These are phyloP conservation scores for Tylopilus subfusipes DNA, from an alignment of 768 basidiomycete genomes.

Conservation along the genomic window DNA sequence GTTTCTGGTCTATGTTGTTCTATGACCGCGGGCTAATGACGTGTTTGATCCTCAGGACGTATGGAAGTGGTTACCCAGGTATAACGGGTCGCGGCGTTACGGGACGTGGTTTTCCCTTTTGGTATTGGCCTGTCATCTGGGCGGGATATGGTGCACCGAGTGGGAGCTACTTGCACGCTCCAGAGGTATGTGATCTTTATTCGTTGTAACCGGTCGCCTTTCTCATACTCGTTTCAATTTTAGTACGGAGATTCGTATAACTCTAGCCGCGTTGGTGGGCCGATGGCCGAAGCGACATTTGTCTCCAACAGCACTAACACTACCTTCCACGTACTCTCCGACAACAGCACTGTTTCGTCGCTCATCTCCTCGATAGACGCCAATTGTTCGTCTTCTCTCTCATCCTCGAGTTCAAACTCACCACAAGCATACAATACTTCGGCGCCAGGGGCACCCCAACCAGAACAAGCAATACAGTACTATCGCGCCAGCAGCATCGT, in stretches of 20 bases:
- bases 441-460: constrained; percentile 30
- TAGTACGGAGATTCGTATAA: constrained; percentile 48
- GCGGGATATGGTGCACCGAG: constrained; percentile 26
- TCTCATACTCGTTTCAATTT: constrained; percentile 12
- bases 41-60: constrained; percentile 38
- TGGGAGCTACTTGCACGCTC: constrained; percentile 35
- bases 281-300: constrained; percentile 38
- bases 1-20: constrained; percentile 5
- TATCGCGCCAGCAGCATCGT: constrained; percentile 64
- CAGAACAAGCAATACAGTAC: constrained; percentile 62
- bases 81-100: constrained; percentile 41
- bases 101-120: constrained; percentile 57
- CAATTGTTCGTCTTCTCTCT: constrained; percentile 43
- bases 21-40: background rate
- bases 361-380: constrained; percentile 41
- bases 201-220: background rate
- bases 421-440: constrained; percentile 32
- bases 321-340: constrained; percentile 46
- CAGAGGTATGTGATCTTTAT: constrained; percentile 36
- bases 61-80: constrained; percentile 66
- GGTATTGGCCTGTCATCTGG: constrained; percentile 65
- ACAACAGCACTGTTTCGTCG: constrained; percentile 44
- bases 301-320: constrained; percentile 37
- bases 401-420: constrained; percentile 31
- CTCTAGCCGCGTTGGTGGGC: constrained; percentile 48